Conservation (phyloP, 2,329 filamentous ascomycete genomes). For the Macrophomina phaseolina region DNA sequence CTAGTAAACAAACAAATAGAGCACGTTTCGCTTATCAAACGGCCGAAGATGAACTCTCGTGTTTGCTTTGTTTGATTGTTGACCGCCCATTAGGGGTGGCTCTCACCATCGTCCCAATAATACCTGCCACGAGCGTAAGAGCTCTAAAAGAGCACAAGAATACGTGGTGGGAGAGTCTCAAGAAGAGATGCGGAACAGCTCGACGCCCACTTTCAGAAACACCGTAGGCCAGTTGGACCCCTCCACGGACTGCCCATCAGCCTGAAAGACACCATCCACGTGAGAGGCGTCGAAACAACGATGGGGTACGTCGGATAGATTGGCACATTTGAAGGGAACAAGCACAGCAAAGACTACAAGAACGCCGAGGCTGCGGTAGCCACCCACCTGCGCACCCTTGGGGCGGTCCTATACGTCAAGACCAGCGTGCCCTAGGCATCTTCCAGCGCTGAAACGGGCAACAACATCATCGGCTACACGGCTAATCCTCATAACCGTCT, state of each 20-base stretch:
- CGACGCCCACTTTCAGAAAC: slow-evolving; percentile 46
- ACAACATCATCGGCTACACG: slow-evolving; percentile 66
- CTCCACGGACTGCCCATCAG: slow-evolving; percentile 56
- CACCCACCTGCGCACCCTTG: slow-evolving; percentile 57
- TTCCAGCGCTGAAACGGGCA: slow-evolving; percentile 64
- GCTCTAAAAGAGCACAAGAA: too few relatives aligned
- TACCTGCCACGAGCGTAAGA: too few relatives aligned
- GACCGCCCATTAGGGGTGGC: too few relatives aligned
- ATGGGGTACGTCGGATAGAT: slow-evolving; percentile 71
- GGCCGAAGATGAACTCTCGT: too few relatives aligned
- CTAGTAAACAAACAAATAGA: too few relatives aligned
- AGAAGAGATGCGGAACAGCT: slow-evolving; percentile 45
- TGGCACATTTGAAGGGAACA: slow-evolving; percentile 63
- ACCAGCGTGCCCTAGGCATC: slow-evolving; percentile 61
- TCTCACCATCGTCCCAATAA: too few relatives aligned
- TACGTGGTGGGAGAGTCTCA: too few relatives aligned
- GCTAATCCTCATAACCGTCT: slow-evolving; percentile 63
- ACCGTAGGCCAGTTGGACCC: slow-evolving; percentile 48
- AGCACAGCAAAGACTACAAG: slow-evolving; percentile 56
- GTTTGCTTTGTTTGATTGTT: too few relatives aligned
- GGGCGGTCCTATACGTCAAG: slow-evolving; percentile 62
- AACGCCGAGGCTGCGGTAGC: slow-evolving; percentile 62
- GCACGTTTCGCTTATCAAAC: too few relatives aligned
- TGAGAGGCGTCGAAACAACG: slow-evolving; percentile 52
- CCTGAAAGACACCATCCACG: slow-evolving; percentile 57